Evolutionary conservation across 108 stramenopile species (phyloP), one percentile per base, ranked within the genome.

Genomic region (Aurantiochytrium sp.): DNA sequence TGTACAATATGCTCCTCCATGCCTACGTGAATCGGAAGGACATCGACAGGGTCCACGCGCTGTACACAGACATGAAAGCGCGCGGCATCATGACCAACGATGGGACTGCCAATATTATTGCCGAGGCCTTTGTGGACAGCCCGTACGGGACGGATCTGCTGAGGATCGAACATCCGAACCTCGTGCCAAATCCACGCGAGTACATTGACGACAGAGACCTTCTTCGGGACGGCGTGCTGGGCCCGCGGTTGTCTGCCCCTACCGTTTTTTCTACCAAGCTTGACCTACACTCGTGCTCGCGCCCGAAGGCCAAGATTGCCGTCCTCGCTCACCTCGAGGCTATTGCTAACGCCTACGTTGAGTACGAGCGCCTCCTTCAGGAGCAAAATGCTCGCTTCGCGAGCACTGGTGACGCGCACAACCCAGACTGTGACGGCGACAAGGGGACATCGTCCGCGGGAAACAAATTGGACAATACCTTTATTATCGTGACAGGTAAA

Each of bases 41-140:
- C 36, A 81, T 81, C 3, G 73, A 81, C 73, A 81, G 32, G 2
- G 73, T 81, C 19, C 73, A 81, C 45, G 39, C 73, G 45, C 45
- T 81, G 45, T 81, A 81, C 73, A 48, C 45, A 48, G 73, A 81
- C 30, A 81, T 81, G 73, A 81, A 81, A n/a, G 73, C 73, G 45
- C 39, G 73, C n/a, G 73, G 73, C 45, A 81, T 81, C 45, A 41
- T 15, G 39, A 48, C 73, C 45, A 24, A 81, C 73, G 39, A 24
- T 27, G 73, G 42, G 6, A 81, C 73, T 6, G 39, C 73, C n/a
- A 27, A 22, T 6, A 37, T 81, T 24, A 48, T 81, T 41, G 45
- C 42, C 12, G 73, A 41, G n/a, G 73, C 73, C n/a, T 81, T 81
- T 48, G 73, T 27, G 45, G 73, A 30, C 45, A 81, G 73, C 32